Evolutionary conservation across 2,329 filamentous ascomycete species (phyloP).

Genomic region (Lecanicillium sp.): DNA sequence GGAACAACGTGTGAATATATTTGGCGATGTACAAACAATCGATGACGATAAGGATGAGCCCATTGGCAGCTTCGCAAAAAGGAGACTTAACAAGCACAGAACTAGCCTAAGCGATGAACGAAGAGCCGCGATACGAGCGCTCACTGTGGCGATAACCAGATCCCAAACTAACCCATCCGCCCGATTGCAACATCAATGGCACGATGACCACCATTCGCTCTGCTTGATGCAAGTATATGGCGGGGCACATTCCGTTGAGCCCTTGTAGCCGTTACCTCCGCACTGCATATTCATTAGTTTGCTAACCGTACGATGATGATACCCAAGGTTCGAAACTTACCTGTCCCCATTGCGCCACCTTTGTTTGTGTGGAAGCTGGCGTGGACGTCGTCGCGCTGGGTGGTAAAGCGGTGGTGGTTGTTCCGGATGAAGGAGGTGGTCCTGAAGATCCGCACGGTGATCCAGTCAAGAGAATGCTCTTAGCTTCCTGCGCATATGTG

Average conservation of each 20-base stretch:
- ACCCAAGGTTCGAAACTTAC: conserved; percentile 2
- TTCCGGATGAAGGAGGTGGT: not conserved
- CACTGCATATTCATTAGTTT: conserved; percentile 3
- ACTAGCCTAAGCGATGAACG: too few species aligned
- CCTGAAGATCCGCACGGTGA: conserved; percentile 7
- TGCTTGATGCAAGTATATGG: conserved; percentile 4
- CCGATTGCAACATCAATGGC: conserved; percentile 1
- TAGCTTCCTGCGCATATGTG: conserved; percentile 32
- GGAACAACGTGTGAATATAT: too few species aligned
- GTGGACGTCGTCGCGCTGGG: conserved; percentile 4
- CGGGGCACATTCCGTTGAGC: conserved; percentile 4
- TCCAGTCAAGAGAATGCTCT: conserved; percentile 22
- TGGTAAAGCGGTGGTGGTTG: not conserved
- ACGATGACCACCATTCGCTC: conserved; percentile 9
- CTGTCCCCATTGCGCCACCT: conserved; percentile 8
- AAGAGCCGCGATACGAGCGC: too few species aligned
- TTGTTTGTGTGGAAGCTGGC: conserved; percentile 1
- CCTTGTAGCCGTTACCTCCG: conserved; percentile 6
- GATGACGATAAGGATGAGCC: too few species aligned
- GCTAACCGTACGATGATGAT: not conserved
- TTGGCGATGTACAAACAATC: too few species aligned
- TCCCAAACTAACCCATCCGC: too few species aligned
- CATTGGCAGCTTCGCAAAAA: too few species aligned
- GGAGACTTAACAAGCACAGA: too few species aligned
- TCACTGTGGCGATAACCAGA: too few species aligned